Base-by-base conservation (phyloP, 2,329 filamentous ascomycete species). In the Ceratocystiopsis brevicomis region DNA sequence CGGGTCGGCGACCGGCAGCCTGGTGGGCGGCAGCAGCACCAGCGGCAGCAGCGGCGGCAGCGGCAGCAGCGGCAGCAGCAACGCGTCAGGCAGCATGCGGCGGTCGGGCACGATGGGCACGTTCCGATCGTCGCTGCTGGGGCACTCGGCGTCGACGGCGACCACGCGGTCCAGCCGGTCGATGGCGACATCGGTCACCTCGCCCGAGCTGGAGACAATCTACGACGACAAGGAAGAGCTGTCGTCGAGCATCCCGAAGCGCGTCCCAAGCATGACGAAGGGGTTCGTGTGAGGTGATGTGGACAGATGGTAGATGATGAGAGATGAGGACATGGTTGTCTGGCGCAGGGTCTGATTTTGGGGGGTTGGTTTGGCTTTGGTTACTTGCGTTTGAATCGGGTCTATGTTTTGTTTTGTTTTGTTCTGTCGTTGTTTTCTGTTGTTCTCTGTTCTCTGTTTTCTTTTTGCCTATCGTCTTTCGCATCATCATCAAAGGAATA, bases 11-110 rank as follows among this genome's bases (percentile, higher is more conserved):
- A 38, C 85, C 25, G 85, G 15, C 88, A 96, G 59, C 76, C 88
- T 37, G 88, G 96, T 54, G 69, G 95, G 15, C 73, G 85, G 9
- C 85, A 95, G 59, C 87, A 94, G 61, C 76, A 73, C 48, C 88
- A 96, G 61, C 88, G 81, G 61, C 70, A n/a, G n/a, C n/a, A n/a
- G n/a, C 63, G 87, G 25, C 71, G 80, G 30, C 66, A 62, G 32
- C 32, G 18, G 61, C 11, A 53, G 52, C 42, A 53, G 43, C 40
- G 49, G 43, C 21, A 44, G 46, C 38, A 50, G 44, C 41, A 35
- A 53, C 30, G 55, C 53, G 38, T 33, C 82, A 43, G 76, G 81
- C 53, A 67, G 70, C 19, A 48, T 54, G 48, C 71, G 74, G 67
- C 76, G 59, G 53, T 49, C 61, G 53, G 49, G 48, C 15, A 45